A percentile compares a stretch with the other conserved stretches of the same genome.
Evolutionary conservation across 768 basidiomycete genomes (phyloP).

Genomic region (Candolleomyces eurysporus): DNA sequence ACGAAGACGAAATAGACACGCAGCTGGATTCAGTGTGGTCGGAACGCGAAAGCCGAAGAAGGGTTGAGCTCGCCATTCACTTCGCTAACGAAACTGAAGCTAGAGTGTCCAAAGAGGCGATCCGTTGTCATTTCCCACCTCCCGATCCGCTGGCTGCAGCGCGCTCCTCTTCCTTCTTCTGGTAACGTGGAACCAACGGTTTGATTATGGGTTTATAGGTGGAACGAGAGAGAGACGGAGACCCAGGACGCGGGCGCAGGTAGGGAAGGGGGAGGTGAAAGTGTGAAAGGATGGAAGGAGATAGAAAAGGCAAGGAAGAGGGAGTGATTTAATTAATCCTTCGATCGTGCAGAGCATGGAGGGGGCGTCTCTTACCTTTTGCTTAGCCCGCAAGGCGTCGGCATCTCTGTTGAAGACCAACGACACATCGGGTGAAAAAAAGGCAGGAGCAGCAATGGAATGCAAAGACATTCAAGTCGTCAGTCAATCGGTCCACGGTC

Average conservation of each 20-base stretch:
- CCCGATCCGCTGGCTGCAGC: neutral
- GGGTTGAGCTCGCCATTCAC: too few relatives aligned
- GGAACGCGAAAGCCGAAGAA: too few relatives aligned
- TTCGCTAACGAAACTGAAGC: too few relatives aligned
- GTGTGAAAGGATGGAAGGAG: neutral
- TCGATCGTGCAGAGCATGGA: neutral
- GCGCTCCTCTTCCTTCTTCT: constrained; percentile 2
- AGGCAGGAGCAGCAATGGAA: neutral
- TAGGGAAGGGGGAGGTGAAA: neutral
- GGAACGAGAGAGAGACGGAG: neutral
- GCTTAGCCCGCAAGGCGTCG: constrained; percentile 70
- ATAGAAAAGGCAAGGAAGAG: neutral
- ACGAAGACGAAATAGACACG: too few relatives aligned
- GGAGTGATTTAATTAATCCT: neutral
- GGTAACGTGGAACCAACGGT: neutral
- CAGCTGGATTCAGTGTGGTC: too few relatives aligned
- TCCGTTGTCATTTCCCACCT: neutral
- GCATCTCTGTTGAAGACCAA: constrained; percentile 56
- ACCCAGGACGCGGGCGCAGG: neutral
- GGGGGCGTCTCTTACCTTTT: constrained; percentile 54
- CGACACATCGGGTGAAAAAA: constrained; percentile 11
- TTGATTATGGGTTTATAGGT: neutral
- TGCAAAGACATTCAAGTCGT: neutral
- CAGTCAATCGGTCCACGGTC: neutral
- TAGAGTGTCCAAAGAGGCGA: too few relatives aligned